Conservation (phyloP, 73 alveolate genomes). For the Paramecium octaurelia region DNA sequence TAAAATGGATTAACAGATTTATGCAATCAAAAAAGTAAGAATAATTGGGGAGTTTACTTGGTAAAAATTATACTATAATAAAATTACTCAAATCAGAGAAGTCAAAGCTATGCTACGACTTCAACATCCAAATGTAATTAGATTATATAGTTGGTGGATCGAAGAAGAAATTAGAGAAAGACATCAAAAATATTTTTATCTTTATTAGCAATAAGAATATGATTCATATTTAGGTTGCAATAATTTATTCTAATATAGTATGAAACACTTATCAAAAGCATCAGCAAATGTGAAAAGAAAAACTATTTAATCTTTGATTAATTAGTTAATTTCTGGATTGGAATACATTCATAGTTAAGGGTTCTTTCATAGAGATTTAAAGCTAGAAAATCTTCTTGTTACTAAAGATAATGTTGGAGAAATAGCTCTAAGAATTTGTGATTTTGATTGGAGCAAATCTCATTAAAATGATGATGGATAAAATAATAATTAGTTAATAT, state of each 20-base stretch:
- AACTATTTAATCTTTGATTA: background rate
- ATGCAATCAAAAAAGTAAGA: background rate
- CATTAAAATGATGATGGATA: constrained; percentile 61
- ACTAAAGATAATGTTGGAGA: constrained; percentile 66
- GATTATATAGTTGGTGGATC: background rate
- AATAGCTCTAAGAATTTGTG: constrained; percentile 78
- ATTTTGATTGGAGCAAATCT: constrained; percentile 86
- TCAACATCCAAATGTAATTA: background rate
- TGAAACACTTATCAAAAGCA: background rate
- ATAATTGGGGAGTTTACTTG: background rate
- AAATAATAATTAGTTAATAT: background rate
- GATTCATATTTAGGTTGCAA: background rate
- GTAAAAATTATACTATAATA: background rate
- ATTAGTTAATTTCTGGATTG: background rate
- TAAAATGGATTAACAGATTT: background rate
- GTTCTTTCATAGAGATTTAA: constrained; percentile 14
- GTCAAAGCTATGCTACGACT: background rate
- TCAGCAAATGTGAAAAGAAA: background rate
- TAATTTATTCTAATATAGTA: background rate
- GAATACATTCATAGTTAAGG: background rate
- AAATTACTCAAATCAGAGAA: background rate
- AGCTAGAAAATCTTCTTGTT: background rate
- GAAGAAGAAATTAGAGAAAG: background rate
- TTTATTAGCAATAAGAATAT: background rate
- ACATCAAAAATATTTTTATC: background rate